Base-by-base conservation (phyloP, 176 grass and related monocot genomes). In the Saccharum spontaneum region DNA sequence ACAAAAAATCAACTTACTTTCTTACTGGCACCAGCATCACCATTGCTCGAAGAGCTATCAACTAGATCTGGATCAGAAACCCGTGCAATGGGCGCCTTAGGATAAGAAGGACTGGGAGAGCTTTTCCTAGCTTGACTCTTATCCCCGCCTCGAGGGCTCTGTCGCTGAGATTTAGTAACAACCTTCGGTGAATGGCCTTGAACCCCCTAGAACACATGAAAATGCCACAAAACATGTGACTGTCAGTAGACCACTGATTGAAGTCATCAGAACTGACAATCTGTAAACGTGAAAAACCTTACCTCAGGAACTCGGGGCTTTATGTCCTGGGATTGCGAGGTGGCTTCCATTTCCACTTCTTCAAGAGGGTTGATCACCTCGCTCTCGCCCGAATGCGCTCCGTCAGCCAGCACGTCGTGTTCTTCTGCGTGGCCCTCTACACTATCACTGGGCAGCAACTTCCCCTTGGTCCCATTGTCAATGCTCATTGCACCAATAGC, bases 361-460 rank as follows among this genome's bases (percentile, higher is more conserved):
- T 91, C 90, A 9, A 75, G 18, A 6, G 87, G 84, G 70, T 92
- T 92, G 83, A 92, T 89, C 61, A 89, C 83, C 87, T 92, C 90
- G 3, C 86, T 91, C 73, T 88, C 86, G 2, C 82, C 90, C 7
- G 90, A 91, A 44, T 88, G 86, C 0, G 86, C 86, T 10, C 83
- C 82, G 44, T 91, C 86, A 8, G 78, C 86, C 57, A 82, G 78
- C 0, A 4, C 76, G 40, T 87, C 85, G 0, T 84, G 85, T 2
- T 68, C 83, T 66, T 78, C 48, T 50, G 31, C 20, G 39, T 5
- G 66, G n/a, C 12, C 73, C 34, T 87, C 81, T n/a, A 63, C 4
- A 28, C 31, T 52, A 5, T 83, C 69, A 28, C 17, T 65, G 1
- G 87, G 59, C 40, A 18, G 60, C 50, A 67, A 49, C 52, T 89